Conservation (phyloP, 1,284 basidiomycete genomes). For the Singerocomus rubriflavus region DNA sequence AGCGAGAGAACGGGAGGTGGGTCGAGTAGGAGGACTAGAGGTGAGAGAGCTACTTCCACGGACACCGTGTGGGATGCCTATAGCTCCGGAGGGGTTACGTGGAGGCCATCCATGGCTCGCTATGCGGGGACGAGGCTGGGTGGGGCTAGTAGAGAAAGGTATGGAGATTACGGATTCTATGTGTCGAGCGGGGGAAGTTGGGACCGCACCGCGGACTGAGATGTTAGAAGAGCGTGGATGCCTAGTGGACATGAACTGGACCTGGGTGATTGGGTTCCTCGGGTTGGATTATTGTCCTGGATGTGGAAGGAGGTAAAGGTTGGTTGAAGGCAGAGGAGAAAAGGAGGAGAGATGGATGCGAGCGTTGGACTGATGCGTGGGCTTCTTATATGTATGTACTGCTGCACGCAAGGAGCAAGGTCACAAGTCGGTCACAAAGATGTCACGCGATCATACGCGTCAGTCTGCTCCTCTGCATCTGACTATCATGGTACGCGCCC, state of each 20-base stretch:
- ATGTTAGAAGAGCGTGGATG: conserved; percentile 61
- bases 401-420: conserved; percentile 3
- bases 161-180: conserved; percentile 63
- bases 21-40: conserved; percentile 40
- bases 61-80: conserved; percentile 35
- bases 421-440: conserved; percentile 27
- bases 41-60: conserved; percentile 33
- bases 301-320: background rate
- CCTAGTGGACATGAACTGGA: conserved; percentile 44
- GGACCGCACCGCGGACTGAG: conserved; percentile 48
- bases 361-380: conserved; percentile 1
- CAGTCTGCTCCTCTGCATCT: conserved; percentile 25
- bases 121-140: conserved; percentile 36
- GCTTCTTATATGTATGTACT: conserved; percentile 18
- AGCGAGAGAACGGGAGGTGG: conserved; percentile 37
- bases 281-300: background rate
- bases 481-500: conserved; percentile 40
- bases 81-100: conserved; percentile 29
- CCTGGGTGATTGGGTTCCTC: background rate
- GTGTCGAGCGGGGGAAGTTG: conserved; percentile 48
- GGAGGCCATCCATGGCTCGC: conserved; percentile 30
- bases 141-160: conserved; percentile 45
- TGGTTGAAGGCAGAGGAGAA: background rate
- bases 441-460: conserved; percentile 30
- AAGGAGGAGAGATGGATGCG: conserved; percentile 5